phyloP scores from a whole-genome alignment of 441 rosid species.

The Codiaeum variegatum region DNA sequence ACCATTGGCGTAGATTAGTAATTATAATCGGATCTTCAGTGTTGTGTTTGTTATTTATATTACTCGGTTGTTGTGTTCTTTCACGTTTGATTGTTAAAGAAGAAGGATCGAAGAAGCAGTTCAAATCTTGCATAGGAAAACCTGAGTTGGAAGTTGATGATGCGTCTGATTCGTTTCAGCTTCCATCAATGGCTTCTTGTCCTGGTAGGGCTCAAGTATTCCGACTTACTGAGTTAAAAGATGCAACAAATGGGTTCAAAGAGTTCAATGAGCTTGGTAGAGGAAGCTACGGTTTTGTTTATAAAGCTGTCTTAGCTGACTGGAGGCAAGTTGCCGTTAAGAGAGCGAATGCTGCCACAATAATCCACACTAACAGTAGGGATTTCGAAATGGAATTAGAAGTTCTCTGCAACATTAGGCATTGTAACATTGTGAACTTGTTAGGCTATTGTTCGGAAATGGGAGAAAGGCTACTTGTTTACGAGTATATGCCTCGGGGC shows the following conservation, averaged over 20 bases:
- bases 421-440: slow-evolving; percentile 73
- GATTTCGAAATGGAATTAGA: slow-evolving; percentile 79
- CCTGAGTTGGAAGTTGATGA: slow-evolving; percentile 42
- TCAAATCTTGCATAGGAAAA: slow-evolving; percentile 54
- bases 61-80: slow-evolving; percentile 45
- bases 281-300: slow-evolving; percentile 90
- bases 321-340: slow-evolving; percentile 85
- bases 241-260: slow-evolving; percentile 86
- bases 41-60: slow-evolving; percentile 37
- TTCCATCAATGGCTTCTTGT: slow-evolving; percentile 37
- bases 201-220: slow-evolving; percentile 67
- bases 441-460: slow-evolving; percentile 91
- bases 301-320: slow-evolving; percentile 67
- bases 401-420: slow-evolving; percentile 67
- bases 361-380: slow-evolving; percentile 70
- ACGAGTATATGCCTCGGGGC: slow-evolving; percentile 79
- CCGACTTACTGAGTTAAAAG: slow-evolving; percentile 78
- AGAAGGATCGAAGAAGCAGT: slow-evolving; percentile 41
- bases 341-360: slow-evolving; percentile 90
- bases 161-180: slow-evolving; percentile 33
- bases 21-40: slow-evolving; percentile 45
- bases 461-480: slow-evolving; percentile 77
- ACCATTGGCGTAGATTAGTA: slow-evolving; percentile 33
- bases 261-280: slow-evolving; percentile 90
- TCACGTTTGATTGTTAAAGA: slow-evolving; percentile 38